phyloP scores from a whole-genome alignment of 2,329 filamentous ascomycete species.

The Beauveria australis region DNA sequence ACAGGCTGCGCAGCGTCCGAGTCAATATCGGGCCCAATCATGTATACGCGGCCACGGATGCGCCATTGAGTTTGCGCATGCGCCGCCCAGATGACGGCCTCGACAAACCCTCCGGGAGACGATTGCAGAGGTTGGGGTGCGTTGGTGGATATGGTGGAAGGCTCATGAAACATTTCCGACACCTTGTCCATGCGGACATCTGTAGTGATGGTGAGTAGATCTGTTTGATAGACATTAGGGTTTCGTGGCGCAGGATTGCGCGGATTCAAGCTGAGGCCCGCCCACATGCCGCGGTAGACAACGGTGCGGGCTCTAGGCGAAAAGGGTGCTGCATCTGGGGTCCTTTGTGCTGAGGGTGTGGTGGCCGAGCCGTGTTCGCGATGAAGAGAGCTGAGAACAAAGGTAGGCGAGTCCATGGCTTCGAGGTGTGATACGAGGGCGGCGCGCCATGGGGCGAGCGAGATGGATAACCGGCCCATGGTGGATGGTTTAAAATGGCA shows the following conservation, averaged over 20 bases:
- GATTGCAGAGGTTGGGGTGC: conserved; percentile 21
- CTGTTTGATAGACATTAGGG: conserved; percentile 59
- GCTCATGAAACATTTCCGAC: conserved; percentile 54
- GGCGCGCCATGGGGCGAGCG: conserved; percentile 45
- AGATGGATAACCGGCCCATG: conserved; percentile 18
- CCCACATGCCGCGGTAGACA: conserved; percentile 81
- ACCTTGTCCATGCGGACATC: conserved; percentile 84
- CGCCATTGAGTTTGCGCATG: conserved; percentile 74
- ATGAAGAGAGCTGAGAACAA: conserved; percentile 45
- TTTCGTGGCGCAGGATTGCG: conserved; percentile 68
- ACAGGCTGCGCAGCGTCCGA: conserved; percentile 34
- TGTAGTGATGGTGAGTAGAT: conserved; percentile 77
- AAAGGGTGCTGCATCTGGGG: conserved; percentile 35
- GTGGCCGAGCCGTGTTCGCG: conserved; percentile 11
- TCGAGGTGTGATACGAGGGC: conserved; percentile 43
- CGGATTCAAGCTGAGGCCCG: conserved; percentile 59
- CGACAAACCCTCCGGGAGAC: conserved; percentile 63
- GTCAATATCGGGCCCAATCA: conserved; percentile 64
- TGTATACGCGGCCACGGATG: conserved; percentile 65
- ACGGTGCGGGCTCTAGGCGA: conserved; percentile 64
- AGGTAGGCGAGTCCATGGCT: conserved; percentile 38
- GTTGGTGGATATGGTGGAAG: background rate
- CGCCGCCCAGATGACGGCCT: conserved; percentile 75
- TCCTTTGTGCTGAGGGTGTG: conserved; percentile 17
- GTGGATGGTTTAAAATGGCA: conserved; percentile 19